Percentiles rank a stretch among this genome's conserved stretches.
Conservation (phyloP, 2,329 filamentous ascomycete genomes). For the Sporothrix variecibatus region DNA sequence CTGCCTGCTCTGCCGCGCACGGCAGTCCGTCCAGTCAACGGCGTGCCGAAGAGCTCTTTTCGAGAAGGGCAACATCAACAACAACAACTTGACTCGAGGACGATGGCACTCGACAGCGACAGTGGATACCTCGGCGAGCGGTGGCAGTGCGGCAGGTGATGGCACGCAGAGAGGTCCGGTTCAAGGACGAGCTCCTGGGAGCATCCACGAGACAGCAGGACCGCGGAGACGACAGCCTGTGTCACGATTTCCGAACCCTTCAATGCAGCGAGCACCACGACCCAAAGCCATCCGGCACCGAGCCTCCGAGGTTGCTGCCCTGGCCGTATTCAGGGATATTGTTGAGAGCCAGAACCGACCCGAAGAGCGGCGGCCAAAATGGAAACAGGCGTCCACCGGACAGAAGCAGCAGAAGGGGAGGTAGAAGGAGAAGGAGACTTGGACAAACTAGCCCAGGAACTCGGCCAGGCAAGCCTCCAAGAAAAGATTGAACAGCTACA, state of each 20-base stretch:
- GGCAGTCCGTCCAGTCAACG: slow-evolving; percentile 21
- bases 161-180: neutral
- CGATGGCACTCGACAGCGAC: slow-evolving; percentile 22
- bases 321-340: slow-evolving; percentile 33
- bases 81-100: neutral
- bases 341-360: slow-evolving; percentile 25
- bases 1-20: slow-evolving; percentile 31
- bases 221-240: neutral
- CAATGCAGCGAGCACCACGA: neutral
- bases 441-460: neutral
- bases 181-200: too few species aligned
- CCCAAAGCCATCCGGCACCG: neutral
- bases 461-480: neutral
- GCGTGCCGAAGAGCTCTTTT: neutral
- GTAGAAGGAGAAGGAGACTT: neutral
- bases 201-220: neutral
- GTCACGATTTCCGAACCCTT: neutral
- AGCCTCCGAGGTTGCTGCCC: slow-evolving; percentile 23
- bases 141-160: too few species aligned
- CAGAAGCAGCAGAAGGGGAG: neutral
- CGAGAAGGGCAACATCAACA: neutral
- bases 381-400: neutral
- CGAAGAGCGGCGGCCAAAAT: neutral
- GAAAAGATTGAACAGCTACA: neutral
- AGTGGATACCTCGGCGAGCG: neutral